phyloP scores from a whole-genome alignment of 2,329 filamentous ascomycete species.

The Phyllosticta citribraziliensis region DNA sequence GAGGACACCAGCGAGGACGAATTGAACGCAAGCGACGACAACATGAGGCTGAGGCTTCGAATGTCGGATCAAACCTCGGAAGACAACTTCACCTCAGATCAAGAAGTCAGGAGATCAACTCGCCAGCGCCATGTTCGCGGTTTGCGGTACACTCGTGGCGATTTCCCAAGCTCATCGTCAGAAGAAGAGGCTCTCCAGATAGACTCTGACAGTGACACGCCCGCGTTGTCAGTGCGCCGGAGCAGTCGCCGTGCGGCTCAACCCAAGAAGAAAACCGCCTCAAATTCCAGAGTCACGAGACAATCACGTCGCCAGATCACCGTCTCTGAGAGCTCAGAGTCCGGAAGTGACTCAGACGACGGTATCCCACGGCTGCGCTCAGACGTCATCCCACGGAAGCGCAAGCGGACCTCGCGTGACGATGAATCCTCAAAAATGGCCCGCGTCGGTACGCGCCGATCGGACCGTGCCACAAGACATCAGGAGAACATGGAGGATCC shows the following conservation, averaged over 20 bases:
- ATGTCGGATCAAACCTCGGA: not conserved
- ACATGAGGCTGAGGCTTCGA: not conserved
- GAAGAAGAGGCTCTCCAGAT: constrained; percentile 19
- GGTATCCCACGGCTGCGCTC: constrained; percentile 28
- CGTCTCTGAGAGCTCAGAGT: not conserved
- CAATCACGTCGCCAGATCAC: not conserved
- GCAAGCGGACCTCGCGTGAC: constrained; percentile 23
- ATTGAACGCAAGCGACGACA: not conserved
- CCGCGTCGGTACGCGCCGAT: constrained; percentile 30
- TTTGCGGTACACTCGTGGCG: not conserved
- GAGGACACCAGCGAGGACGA: not conserved
- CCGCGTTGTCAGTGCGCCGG: not conserved
- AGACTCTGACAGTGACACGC: constrained; percentile 9
- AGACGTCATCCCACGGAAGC: constrained; percentile 28
- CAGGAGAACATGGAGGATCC: constrained; percentile 44
- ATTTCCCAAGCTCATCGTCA: not conserved
- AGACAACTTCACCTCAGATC: not conserved
- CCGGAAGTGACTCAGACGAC: constrained; percentile 1
- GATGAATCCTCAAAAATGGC: constrained; percentile 3
- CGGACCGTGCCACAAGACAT: constrained; percentile 36
- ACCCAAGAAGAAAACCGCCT: not conserved
- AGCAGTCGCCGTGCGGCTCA: not conserved
- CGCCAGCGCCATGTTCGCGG: not conserved
- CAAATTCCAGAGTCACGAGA: not conserved
- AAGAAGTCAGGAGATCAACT: not conserved